Evolutionary conservation across 495 filamentous ascomycete species (phyloP).

Genomic region (Aspergillus conjunctus): DNA sequence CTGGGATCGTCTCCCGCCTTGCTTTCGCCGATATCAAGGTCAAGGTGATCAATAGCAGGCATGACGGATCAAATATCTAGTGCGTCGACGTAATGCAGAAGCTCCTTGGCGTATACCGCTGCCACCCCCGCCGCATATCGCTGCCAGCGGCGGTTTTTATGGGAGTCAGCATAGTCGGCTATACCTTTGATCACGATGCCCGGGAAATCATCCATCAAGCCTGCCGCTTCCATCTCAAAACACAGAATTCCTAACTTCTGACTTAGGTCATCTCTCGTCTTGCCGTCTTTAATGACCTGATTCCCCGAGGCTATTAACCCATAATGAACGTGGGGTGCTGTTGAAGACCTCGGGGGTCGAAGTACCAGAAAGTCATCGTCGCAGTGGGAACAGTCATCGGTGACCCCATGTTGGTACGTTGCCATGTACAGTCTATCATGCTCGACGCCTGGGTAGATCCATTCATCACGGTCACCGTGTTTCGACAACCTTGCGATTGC

Average conservation of each 20-base stretch:
- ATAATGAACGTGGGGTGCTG: slow-evolving; percentile 28
- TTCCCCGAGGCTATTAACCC: slow-evolving; percentile 35
- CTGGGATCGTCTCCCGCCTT: not conserved
- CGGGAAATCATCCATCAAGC: not conserved
- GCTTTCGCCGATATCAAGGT: not conserved
- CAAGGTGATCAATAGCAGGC: not conserved
- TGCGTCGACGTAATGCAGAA: not conserved
- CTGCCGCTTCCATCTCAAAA: slow-evolving; percentile 23
- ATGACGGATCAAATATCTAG: not conserved
- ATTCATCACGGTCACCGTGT: too few relatives aligned
- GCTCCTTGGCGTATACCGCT: not conserved
- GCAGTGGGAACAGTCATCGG: not conserved
- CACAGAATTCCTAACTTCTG: slow-evolving; percentile 18
- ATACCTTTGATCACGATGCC: not conserved
- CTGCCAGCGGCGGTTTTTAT: not conserved
- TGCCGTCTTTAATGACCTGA: slow-evolving; percentile 26
- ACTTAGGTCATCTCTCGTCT: slow-evolving; percentile 4
- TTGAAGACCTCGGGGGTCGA: not conserved
- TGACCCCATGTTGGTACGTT: too few relatives aligned
- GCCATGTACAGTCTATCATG: too few relatives aligned
- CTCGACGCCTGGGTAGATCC: too few relatives aligned
- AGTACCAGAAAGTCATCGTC: not conserved
- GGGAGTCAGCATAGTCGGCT: not conserved
- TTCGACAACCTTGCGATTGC: too few relatives aligned
- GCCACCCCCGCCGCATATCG: not conserved